These are phyloP conservation scores for Brassica nigra DNA, from an alignment of 345 rosid genomes.

Conservation along the genomic window DNA sequence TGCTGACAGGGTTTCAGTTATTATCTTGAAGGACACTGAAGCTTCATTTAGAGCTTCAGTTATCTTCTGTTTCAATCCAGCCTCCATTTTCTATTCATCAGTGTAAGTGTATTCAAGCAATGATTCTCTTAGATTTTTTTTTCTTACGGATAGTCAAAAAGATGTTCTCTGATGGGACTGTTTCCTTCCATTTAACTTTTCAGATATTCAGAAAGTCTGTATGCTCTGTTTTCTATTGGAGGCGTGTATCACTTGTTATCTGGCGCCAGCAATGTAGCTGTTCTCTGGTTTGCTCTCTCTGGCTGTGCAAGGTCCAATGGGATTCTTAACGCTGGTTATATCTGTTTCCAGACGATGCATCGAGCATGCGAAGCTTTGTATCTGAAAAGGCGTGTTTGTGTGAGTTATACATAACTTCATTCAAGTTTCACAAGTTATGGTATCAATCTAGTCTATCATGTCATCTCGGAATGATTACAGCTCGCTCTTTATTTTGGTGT, in stretches of 20 bases:
- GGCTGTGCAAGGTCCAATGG: constrained; percentile 95
- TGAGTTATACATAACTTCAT: constrained; percentile 48
- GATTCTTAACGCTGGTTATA: constrained; percentile 88
- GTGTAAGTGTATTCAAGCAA: constrained; percentile 51
- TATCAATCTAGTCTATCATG: not conserved
- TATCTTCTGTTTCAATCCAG: constrained; percentile 89
- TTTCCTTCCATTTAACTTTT: constrained; percentile 9
- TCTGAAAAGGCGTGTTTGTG: constrained; percentile 49
- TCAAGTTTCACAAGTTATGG: constrained; percentile 7
- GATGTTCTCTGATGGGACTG: not conserved
- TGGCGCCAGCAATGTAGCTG: constrained; percentile 61
- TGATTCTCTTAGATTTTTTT: constrained; percentile 2
- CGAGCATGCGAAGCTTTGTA: constrained; percentile 61
- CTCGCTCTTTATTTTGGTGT: not conserved
- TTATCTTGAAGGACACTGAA: constrained; percentile 67
- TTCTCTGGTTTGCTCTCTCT: constrained; percentile 80
- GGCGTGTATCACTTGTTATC: constrained; percentile 71
- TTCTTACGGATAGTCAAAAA: not conserved
- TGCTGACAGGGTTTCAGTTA: constrained; percentile 69
- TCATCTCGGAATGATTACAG: not conserved
- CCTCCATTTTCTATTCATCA: constrained; percentile 83
- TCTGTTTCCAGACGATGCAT: constrained; percentile 86
- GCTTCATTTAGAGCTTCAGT: constrained; percentile 70
- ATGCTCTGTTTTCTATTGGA: constrained; percentile 74
- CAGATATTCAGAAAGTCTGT: constrained; percentile 91